Evolutionary conservation across 1,139 yeast genomes (phyloP).

Genomic region (Geotrichum carabidarum): DNA sequence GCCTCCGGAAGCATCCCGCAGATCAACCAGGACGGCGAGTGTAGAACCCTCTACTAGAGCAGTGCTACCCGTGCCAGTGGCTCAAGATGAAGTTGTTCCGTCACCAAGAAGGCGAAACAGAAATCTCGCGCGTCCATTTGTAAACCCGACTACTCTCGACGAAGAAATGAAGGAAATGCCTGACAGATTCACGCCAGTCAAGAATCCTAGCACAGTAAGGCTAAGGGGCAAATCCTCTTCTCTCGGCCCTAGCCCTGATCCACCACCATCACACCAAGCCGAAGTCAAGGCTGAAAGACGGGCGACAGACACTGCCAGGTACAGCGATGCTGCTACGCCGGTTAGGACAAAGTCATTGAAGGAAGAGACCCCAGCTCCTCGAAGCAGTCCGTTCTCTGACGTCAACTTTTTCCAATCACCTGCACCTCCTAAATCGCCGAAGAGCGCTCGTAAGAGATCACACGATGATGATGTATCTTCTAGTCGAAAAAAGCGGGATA

Average conservation of each 20-base stretch:
- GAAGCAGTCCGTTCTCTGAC: slow-evolving; percentile 38
- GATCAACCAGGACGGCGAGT: not conserved
- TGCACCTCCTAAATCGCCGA: slow-evolving; percentile 23
- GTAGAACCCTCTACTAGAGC: not conserved
- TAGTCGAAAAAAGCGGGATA: slow-evolving; percentile 19
- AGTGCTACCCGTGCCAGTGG: not conserved
- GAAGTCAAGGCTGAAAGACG: too few species aligned
- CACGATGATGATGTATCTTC: slow-evolving; percentile 10
- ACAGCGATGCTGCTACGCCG: not conserved
- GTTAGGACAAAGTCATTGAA: slow-evolving; percentile 8
- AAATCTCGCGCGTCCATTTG: slow-evolving; percentile 12
- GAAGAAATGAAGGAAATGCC: not conserved
- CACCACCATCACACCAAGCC: not conserved
- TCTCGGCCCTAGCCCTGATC: not conserved
- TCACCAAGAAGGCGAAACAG: slow-evolving; percentile 5
- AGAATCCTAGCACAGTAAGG: not conserved
- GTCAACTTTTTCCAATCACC: slow-evolving; percentile 44
- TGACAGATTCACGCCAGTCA: slow-evolving; percentile 1
- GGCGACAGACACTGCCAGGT: too few species aligned
- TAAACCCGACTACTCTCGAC: slow-evolving; percentile 4
- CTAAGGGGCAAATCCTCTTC: not conserved
- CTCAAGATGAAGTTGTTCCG: not conserved
- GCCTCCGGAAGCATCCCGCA: not conserved
- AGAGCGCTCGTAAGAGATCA: slow-evolving; percentile 16
- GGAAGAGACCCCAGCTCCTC: slow-evolving; percentile 3